Conservation (phyloP, 257 asterid genomes). For the Verbascum thapsus region DNA sequence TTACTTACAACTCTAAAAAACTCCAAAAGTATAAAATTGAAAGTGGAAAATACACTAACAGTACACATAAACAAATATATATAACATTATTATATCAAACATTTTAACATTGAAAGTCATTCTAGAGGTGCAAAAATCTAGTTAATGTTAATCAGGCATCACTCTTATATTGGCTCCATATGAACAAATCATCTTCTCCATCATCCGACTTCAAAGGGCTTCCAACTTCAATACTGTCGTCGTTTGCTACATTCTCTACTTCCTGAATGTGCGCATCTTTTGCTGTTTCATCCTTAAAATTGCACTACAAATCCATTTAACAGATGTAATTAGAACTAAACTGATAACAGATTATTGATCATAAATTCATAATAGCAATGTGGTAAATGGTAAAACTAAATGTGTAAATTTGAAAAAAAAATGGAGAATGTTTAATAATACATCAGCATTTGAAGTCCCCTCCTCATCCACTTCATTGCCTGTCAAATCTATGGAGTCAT, state of each 20-base stretch:
- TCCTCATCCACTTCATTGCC: conserved; percentile 46
- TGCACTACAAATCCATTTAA: conserved; percentile 13
- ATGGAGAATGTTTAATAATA: too few species aligned
- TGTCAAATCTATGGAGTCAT: conserved; percentile 39
- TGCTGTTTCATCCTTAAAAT: conserved; percentile 46
- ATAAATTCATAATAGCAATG: neutral
- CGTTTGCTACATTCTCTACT: conserved; percentile 35
- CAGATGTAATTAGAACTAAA: neutral
- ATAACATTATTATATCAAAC: too few species aligned
- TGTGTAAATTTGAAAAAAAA: conserved; percentile 6
- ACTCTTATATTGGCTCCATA: conserved; percentile 57
- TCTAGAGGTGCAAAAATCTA: too few species aligned
- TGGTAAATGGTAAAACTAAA: neutral
- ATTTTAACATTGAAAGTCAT: too few species aligned
- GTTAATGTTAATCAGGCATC: conserved; percentile 31
- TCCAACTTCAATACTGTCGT: conserved; percentile 31
- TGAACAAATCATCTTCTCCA: conserved; percentile 48
- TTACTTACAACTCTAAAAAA: too few species aligned
- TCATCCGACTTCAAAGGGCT: conserved; percentile 41
- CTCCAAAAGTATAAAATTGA: too few species aligned
- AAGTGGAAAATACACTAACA: too few species aligned
- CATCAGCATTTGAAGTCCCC: conserved; percentile 41
- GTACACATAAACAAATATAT: too few species aligned
- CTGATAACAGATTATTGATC: neutral
- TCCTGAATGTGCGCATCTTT: conserved; percentile 40